Base-by-base conservation (phyloP, 495 filamentous ascomycete species). In the Podospora sp. region DNA sequence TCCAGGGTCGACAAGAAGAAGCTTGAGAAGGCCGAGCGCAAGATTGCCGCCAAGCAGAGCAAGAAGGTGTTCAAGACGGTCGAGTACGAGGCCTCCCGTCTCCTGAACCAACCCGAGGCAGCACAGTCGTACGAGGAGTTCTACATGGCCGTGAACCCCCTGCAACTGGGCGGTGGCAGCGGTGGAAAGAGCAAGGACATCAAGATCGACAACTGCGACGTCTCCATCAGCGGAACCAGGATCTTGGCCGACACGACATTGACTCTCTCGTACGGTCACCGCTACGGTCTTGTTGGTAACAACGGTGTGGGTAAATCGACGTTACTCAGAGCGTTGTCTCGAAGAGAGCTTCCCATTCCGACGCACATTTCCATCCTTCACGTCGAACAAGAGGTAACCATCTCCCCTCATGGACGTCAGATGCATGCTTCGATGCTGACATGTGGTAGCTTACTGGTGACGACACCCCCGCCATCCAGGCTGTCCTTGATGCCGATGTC, bases 261-360 rank as follows among this genome's bases (percentile, higher is more conserved):
- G 57, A 97, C 93, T 1, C 84, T 99, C 68, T 91, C 95, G 1
- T 97, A 95, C 78, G 93, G 96, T 40, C 89, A 93, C 71, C 89
- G 95, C 63, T 99, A 98, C 79, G 96, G 95, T 88, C 85, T 98
- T 60, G 95, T 98, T 64, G 95, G 95, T 83, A 90, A 97, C 82
- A 99, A 99, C 85, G 95, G 95, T 93, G 94, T 99, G 65, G 95
- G 95, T 84, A 99, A 99, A 86, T 93, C 90, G 80, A 99, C 95
- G 16, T 82, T 99, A 60, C 85, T 99, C 59, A 85, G 94, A 57
- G 95, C 96, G 9, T 80, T 99, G 66, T 96, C 94, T 69, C 88
- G 93, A 69, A 88, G 95, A 91, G 95, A 99, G 75, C 84, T 99
- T 57, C 85, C 95, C 11, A 91, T 99, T 76, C 95, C 95, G 18